phyloP scores from a whole-genome alignment of 2,329 filamentous ascomycete species.

The Myriosclerotinia curreyana region DNA sequence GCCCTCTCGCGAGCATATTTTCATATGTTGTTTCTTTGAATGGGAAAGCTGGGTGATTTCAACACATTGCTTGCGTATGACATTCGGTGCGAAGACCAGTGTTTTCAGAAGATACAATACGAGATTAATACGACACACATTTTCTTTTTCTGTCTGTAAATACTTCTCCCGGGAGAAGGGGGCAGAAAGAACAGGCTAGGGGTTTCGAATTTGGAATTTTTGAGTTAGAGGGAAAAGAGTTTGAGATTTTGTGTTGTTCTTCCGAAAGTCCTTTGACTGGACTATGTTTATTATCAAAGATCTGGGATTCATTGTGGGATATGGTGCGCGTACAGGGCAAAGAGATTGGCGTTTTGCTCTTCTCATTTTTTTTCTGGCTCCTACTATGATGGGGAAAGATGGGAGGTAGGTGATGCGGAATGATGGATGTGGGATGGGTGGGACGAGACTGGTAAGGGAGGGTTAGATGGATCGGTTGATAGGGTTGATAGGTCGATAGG shows the following conservation, averaged over 20 bases:
- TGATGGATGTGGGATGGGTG: background rate
- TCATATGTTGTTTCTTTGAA: background rate
- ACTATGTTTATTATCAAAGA: conserved; percentile 15
- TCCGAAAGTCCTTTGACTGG: background rate
- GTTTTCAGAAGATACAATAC: conserved; percentile 4
- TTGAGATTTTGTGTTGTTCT: conserved; percentile 1
- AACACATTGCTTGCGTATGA: conserved; percentile 6
- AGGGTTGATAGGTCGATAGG: conserved; percentile 5
- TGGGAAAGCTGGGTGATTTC: background rate
- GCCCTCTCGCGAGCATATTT: conserved; percentile 14
- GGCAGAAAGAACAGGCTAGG: conserved; percentile 2
- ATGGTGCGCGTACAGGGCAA: conserved; percentile 7
- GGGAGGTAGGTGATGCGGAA: background rate
- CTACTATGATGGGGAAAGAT: conserved; percentile 4
- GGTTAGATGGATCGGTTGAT: background rate
- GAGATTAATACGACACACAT: background rate
- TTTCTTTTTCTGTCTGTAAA: conserved; percentile 14
- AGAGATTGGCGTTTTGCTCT: conserved; percentile 10
- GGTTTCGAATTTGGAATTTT: conserved; percentile 6
- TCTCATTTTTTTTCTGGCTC: background rate
- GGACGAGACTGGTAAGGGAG: background rate
- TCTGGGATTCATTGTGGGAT: conserved; percentile 4
- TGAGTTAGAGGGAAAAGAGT: conserved; percentile 14
- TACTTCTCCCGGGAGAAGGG: conserved; percentile 7
- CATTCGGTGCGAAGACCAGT: background rate